Percentiles rank a stretch among this genome's conserved stretches.
Conservation (phyloP, 768 basidiomycete genomes). For the Dioszegia crocea region DNA sequence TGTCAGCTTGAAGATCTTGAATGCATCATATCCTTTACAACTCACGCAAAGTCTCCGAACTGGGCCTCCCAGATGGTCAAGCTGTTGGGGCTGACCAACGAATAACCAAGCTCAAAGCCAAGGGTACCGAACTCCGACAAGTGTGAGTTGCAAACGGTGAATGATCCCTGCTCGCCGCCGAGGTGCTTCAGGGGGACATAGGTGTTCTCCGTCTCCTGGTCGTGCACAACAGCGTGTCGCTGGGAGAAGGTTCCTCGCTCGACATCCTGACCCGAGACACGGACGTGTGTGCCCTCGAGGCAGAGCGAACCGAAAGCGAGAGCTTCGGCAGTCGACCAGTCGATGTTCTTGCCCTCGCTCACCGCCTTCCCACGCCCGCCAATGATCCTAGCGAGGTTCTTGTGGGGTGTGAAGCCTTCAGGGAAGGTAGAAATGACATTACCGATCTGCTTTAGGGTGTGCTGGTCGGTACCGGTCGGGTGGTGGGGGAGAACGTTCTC, state of each 20-base stretch:
- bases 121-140: constrained; percentile 91
- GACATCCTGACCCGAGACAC: constrained; percentile 95
- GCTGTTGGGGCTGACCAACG: constrained; percentile 86
- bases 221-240: constrained; percentile 93
- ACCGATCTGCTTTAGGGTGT: constrained; percentile 75
- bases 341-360: constrained; percentile 84
- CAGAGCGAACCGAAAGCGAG: constrained; percentile 92
- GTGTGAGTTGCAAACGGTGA: constrained; percentile 94
- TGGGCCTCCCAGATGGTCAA: constrained; percentile 98
- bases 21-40: neutral
- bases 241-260: constrained; percentile 99
- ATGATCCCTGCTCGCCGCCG: constrained; percentile 78
- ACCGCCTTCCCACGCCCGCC: constrained; percentile 79
- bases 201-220: constrained; percentile 85
- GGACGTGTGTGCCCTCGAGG: constrained; percentile 87
- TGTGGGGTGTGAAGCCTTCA: constrained; percentile 76
- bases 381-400: constrained; percentile 91
- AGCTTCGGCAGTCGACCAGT: constrained; percentile 98
- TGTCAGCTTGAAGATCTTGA: neutral
- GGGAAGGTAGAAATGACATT: constrained; percentile 83
- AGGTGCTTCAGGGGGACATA: constrained; percentile 87
- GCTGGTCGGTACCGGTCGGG: constrained; percentile 72
- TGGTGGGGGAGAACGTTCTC: constrained; percentile 88
- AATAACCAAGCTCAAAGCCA: constrained; percentile 97
- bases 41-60: constrained; percentile 81